Evolutionary conservation across 1,139 yeast species (phyloP).

Genomic region (Geotrichum carabidarum): DNA sequence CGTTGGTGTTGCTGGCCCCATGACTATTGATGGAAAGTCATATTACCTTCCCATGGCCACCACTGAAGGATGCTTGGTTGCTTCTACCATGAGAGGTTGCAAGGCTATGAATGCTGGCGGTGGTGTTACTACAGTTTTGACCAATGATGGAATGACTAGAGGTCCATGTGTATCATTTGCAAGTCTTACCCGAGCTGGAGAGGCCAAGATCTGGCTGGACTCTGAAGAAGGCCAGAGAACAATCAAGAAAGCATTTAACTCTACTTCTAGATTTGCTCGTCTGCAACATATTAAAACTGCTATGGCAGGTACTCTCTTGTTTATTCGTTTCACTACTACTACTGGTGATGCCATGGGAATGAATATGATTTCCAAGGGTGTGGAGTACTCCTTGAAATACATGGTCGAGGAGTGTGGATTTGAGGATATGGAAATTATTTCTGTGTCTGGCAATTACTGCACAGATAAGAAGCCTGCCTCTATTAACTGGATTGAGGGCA

Average conservation of each 20-base stretch:
- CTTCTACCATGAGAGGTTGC: constrained; percentile 98
- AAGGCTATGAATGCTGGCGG: constrained; percentile 97
- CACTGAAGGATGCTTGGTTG: constrained; percentile 97
- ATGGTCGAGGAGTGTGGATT: constrained; percentile 90
- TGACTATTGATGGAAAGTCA: constrained; percentile 79
- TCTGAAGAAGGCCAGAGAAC: constrained; percentile 84
- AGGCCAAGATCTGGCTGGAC: constrained; percentile 92
- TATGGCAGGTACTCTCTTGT: constrained; percentile 87
- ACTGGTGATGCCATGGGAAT: constrained; percentile 99
- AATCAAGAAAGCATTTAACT: constrained; percentile 86
- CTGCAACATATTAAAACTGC: constrained; percentile 88
- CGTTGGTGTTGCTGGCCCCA: constrained; percentile 96
- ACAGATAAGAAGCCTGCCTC: constrained; percentile 97
- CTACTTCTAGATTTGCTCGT: constrained; percentile 95
- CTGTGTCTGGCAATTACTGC: constrained; percentile 96
- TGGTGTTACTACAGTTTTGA: constrained; percentile 85
- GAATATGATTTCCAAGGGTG: constrained; percentile 99
- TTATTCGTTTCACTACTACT: constrained; percentile 88
- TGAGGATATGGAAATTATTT: constrained; percentile 86
- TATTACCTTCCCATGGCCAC: constrained; percentile 98
- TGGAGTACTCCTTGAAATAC: constrained; percentile 73
- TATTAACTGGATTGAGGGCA: constrained; percentile 97
- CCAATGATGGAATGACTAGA: constrained; percentile 97
- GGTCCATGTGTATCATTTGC: constrained; percentile 96
- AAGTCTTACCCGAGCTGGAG: constrained; percentile 78